These are phyloP conservation scores for Didymella pomorum DNA, from an alignment of 2,329 filamentous ascomycete genomes.

Conservation along the genomic window DNA sequence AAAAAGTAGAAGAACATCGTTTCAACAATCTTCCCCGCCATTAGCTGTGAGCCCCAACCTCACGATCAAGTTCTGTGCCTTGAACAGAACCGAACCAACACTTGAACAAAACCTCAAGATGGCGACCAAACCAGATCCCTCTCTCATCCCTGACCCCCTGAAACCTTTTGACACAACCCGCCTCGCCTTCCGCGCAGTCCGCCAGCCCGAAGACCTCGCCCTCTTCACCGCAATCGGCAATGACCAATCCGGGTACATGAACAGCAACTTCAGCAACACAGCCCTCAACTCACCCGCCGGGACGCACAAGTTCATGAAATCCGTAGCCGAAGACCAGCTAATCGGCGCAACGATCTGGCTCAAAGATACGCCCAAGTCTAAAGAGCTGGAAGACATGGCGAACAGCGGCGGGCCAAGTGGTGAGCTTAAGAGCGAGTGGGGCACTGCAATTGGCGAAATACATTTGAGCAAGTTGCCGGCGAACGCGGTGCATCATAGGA, in stretches of 20 bases:
- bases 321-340: constrained; percentile 28
- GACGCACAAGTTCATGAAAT: constrained; percentile 27
- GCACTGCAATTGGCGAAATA: constrained; percentile 23
- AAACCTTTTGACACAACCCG: constrained; percentile 35
- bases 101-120: background rate
- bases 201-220: constrained; percentile 28
- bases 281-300: constrained; percentile 27
- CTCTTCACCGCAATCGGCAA: constrained; percentile 37
- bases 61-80: background rate
- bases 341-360: constrained; percentile 39
- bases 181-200: constrained; percentile 39
- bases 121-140: constrained; percentile 3
- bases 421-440: constrained; percentile 15
- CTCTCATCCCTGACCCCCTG: constrained; percentile 6
- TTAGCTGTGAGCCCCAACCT: background rate
- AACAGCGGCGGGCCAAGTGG: background rate
- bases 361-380: background rate
- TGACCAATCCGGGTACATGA: constrained; percentile 36
- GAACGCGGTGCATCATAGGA: constrained; percentile 54
- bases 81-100: background rate
- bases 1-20: background rate
- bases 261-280: constrained; percentile 37
- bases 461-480: constrained; percentile 8
- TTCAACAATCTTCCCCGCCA: background rate
- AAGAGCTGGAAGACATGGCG: background rate